These are phyloP conservation scores for Chenopodium album DNA, from an alignment of 148 eudicot species.

Conservation along the genomic window DNA sequence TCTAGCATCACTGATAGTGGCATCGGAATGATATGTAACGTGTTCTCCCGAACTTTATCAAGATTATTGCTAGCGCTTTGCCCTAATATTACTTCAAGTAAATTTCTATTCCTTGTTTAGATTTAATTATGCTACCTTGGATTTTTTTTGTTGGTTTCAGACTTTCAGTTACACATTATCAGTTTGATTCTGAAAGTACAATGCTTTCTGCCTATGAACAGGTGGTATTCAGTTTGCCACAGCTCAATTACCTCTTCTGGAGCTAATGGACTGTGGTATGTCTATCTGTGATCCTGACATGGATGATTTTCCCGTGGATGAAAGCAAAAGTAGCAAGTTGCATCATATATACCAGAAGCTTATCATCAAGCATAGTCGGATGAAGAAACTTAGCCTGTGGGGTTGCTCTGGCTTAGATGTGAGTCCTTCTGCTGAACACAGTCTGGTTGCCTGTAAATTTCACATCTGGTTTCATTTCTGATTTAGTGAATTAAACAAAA, in stretches of 20 bases:
- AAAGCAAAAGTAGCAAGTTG: conserved; percentile 43
- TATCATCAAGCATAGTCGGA: conserved; percentile 74
- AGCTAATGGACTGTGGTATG: conserved; percentile 98
- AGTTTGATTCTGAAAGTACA: background rate
- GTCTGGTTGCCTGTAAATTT: conserved; percentile 1
- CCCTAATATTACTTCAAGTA: conserved; percentile 92
- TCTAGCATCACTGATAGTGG: conserved; percentile 94
- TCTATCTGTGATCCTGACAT: conserved; percentile 57
- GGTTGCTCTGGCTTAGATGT: conserved; percentile 98
- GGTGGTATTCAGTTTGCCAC: conserved; percentile 99
- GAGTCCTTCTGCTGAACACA: conserved; percentile 34
- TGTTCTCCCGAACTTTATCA: conserved; percentile 68
- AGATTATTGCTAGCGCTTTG: conserved; percentile 81
- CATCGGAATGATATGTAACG: conserved; percentile 90
- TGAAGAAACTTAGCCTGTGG: conserved; percentile 93
- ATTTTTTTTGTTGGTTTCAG: background rate
- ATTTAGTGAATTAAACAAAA: conserved; percentile 5
- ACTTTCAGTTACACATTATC: background rate
- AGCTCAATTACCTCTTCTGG: conserved; percentile 86
- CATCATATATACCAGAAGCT: conserved; percentile 76
- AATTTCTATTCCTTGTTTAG: conserved; percentile 18
- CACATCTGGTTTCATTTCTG: background rate
- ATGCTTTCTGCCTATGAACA: conserved; percentile 22
- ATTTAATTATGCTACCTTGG: background rate
- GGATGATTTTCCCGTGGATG: conserved; percentile 30